Conservation (phyloP, 2,329 filamentous ascomycete species). For the Thermoascus crustaceus region DNA sequence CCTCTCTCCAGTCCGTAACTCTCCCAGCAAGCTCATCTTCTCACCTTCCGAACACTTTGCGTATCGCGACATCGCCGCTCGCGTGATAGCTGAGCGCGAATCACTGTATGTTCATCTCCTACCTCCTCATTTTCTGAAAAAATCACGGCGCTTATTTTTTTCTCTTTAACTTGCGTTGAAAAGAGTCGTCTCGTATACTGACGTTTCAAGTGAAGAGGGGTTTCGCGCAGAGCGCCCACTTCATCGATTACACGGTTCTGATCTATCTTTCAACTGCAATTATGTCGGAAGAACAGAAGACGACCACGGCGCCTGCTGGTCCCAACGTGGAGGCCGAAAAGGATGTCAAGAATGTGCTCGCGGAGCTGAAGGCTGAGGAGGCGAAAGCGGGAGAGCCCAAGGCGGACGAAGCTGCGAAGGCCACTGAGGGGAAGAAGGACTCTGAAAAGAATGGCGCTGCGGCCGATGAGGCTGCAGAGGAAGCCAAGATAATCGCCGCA, state of each 20-base stretch:
- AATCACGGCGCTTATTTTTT: too few species aligned
- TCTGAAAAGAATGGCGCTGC: conserved; percentile 4
- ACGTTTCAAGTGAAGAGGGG: neutral
- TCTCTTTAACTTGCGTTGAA: too few species aligned
- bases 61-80: too few species aligned
- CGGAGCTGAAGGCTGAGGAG: conserved; percentile 35
- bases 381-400: conserved; percentile 29
- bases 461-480: conserved; percentile 22
- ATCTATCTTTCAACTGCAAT: conserved; percentile 4
- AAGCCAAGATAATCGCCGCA: conserved; percentile 30
- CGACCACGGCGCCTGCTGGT: conserved; percentile 16
- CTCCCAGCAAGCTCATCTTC: too few species aligned
- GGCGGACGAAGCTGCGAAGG: conserved; percentile 17
- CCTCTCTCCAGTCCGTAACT: too few species aligned
- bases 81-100: too few species aligned
- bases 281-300: conserved; percentile 34
- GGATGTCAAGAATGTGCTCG: conserved; percentile 39
- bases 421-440: conserved; percentile 4
- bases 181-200: too few species aligned
- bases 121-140: too few species aligned
- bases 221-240: neutral
- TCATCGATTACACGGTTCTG: neutral
- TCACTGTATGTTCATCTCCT: too few species aligned
- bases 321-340: conserved; percentile 37
- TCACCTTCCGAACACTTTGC: too few species aligned